Evolutionary conservation across 805 yeast species (phyloP), one percentile per base, ranked within the genome.

Genomic region (Wickerhamiella cacticola): DNA sequence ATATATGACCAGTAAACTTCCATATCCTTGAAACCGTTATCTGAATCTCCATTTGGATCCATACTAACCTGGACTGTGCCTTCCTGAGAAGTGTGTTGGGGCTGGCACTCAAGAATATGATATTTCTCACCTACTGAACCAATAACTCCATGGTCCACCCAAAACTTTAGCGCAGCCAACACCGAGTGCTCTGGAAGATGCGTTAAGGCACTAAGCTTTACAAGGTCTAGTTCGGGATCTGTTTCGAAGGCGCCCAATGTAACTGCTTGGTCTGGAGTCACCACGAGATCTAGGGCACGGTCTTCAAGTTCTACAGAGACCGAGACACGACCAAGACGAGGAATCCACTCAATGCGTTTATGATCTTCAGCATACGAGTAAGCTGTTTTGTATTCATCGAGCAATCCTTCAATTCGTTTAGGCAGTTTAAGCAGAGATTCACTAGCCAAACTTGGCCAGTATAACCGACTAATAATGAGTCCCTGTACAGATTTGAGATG

Each of bases 211-310:
- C 57, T 50, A 2, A 77, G 59, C 3, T 65, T 60, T 6, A 57
- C 63, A 3, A 69, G 49, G 0, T 72, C 53, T 2, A 70, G 43
- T 16, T 25, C 22, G 15, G 63, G 26, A 2, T 50, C 43, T 16
- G 50, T 51, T 36, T 71, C 61, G 54, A 81, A 80, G 9, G 69
- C 61, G 18, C 67, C 59, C 7, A 83, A 72, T 3, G 84, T 74
- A 0, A 80, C 66, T 1, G 92, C 94, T 52, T 78, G 77, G 34
- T 76, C 82, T 0, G 94, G 81, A 1, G 80, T 61, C 0, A 82
- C 94, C 5, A 67, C 66, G 52, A 74, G 69, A 0, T 31, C 59
- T 44, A 62, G 45, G 5, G 55, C 58, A 10, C 72, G 61, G n/a
- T 73, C 78, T 12, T 67, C 67, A n/a, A 82, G 62, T 34, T 68